Base-by-base conservation (phyloP, 345 rosid genomes). In the Salix exigua region DNA sequence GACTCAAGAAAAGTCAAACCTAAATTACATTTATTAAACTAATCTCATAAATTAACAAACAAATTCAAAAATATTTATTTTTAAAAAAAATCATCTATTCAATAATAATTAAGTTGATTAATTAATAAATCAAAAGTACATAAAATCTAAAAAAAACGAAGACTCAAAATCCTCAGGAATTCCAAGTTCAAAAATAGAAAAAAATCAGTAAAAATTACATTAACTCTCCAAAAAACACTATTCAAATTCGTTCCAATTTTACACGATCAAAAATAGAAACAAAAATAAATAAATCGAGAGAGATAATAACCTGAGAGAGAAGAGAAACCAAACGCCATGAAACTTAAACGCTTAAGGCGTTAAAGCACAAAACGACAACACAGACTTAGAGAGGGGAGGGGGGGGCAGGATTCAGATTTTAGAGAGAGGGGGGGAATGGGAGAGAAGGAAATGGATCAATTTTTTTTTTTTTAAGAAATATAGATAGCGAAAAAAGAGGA, bases 311-410 rank as follows among this genome's bases (percentile, higher is more conserved):
- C 81, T 68, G 65, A 72, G 26, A 30, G 50, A 37, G 67, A 77
- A 50, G 31, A 65, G 66, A 66, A 76, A 69, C 40, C 74, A 75
- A 78, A 82, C 71, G 83, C 73, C 79, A 83, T 72, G 19, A 25
- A 73, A 6, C 3, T 18, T 25, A 14, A 60, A 10, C 10, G 35
- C n/a, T 61, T 26, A 74, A 70, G 53, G 50, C 73, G 64, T 31
- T 42, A 33, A 33, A 63, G 38, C 11, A 44, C 42, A 44, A 65
- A 12, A 48, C 26, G 53, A 77, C n/a, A 64, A 38, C 44, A 66
- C 21, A 63, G 69, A 65, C 48, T 35, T 58, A 26, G 9, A 75
- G 12, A 14, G 18, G 19, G 28, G 37, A 28, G 66, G 28, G 38
- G 14, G 68, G 3, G 6, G 28, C 21, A 19, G 68, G 18, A 16